phyloP scores from a whole-genome alignment of 805 yeast species.

The Starmerella asiatica region DNA sequence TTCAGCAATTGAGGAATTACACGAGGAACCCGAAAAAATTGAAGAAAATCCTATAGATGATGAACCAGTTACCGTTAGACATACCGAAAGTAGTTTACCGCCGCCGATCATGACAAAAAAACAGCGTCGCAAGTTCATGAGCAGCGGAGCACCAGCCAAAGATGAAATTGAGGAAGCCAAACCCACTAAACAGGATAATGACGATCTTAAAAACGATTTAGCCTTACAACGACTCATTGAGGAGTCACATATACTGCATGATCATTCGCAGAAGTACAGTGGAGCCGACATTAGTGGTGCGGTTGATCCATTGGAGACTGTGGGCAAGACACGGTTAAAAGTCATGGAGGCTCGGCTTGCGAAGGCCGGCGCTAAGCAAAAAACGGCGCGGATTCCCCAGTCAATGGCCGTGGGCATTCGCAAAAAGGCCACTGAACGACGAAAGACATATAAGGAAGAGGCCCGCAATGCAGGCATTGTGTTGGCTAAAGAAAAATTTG shows the following conservation, averaged over 20 bases:
- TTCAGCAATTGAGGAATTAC: neutral
- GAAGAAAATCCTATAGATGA: conserved; percentile 4
- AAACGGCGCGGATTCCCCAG: conserved; percentile 77
- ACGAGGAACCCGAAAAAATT: neutral
- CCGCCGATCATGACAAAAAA: conserved; percentile 15
- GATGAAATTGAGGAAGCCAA: conserved; percentile 9
- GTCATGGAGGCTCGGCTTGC: conserved; percentile 28
- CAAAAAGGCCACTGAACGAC: conserved; percentile 38
- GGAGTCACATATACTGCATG: conserved; percentile 50
- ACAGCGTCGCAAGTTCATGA: conserved; percentile 21
- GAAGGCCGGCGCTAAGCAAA: conserved; percentile 27
- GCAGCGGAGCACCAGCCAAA: conserved; percentile 25
- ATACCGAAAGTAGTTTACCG: conserved; percentile 22
- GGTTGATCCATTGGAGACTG: conserved; percentile 26
- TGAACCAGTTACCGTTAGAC: conserved; percentile 27
- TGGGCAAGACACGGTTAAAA: conserved; percentile 30
- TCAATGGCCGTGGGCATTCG: conserved; percentile 74
- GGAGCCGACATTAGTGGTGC: conserved; percentile 27
- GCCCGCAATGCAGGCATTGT: conserved; percentile 86
- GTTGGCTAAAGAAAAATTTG: conserved; percentile 42
- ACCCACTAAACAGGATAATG: conserved; percentile 27
- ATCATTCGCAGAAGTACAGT: conserved; percentile 20
- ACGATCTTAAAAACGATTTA: conserved; percentile 50
- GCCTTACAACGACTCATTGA: conserved; percentile 51
- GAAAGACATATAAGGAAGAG: conserved; percentile 45